Base-by-base conservation (phyloP, 2,329 filamentous ascomycete genomes). In the Venturia aucupariae region DNA sequence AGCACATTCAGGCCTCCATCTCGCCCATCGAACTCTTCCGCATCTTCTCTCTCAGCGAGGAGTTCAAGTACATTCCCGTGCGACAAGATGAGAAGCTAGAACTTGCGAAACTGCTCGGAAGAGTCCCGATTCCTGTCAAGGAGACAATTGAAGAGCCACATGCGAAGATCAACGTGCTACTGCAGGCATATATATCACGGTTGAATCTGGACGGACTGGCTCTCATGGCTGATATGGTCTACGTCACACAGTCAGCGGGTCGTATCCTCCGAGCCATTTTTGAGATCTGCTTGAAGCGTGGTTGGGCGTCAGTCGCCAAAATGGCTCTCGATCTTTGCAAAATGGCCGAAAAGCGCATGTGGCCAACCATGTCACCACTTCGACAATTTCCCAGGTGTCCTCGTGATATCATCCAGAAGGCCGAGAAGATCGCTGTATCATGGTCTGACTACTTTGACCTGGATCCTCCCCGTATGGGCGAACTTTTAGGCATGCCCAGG, bases 331-430 rank as follows among this genome's bases (percentile, higher is more conserved):
- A 96, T 70, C 83, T 99, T 63, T 99, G 95, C 79, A 99, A 99
- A 79, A 97, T 96, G 91, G 94, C 93, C 0, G 94, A 99, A 80
- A 96, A 96, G 81, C 85, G 95, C 61, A 99, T 99, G 95, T 99
- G 94, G 94, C 92, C 93, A 17, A 97, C 93, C 6, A 99, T 97
- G 94, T 90, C 91, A 44, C 94, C 95, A 13, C 81, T 99, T 39
- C 86, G 94, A 63, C 94, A 99, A 72, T 99, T 99, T 72, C 85
- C 89, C 3, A 79, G 80, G 46, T 96, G 92, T 72, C 86, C 92
- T 3, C 82, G 86, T 48, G 93, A 97, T 65, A 90, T 97, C 63
- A 80, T 97, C 60, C 87, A 90, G 69, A 97, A 97, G 77, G 89
- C 92, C 3, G 94, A 99, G 78, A 85, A 92, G 69, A 96, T 97